Percentiles rank a stretch among this genome's conserved stretches.
These are phyloP conservation scores for Geotrichum aggregatum DNA, from an alignment of 1,139 yeast genomes.

Conservation along the genomic window DNA sequence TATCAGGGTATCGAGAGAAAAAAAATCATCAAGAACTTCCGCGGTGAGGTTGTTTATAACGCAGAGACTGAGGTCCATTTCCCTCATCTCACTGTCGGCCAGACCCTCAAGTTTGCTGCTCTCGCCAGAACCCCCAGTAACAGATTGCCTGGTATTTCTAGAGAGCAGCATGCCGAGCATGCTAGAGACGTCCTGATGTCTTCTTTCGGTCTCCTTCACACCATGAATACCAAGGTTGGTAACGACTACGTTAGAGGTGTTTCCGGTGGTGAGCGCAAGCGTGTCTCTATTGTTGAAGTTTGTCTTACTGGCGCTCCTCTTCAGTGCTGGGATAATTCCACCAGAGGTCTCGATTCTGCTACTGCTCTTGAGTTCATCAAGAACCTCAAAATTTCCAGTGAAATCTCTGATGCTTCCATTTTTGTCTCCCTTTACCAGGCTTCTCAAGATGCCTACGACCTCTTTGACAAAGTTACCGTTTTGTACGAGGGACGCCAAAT, in stretches of 20 bases:
- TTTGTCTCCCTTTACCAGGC: conserved; percentile 81
- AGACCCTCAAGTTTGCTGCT: conserved; percentile 65
- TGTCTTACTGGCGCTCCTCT: conserved; percentile 57
- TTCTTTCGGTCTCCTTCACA: conserved; percentile 63
- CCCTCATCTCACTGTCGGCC: conserved; percentile 69
- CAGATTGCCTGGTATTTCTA: conserved; percentile 55
- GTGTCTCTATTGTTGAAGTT: conserved; percentile 74
- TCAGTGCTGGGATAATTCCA: conserved; percentile 73
- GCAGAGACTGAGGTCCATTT: conserved; percentile 71
- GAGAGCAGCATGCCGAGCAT: conserved; percentile 57
- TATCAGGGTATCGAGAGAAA: conserved; percentile 38
- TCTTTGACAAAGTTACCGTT: conserved; percentile 69
- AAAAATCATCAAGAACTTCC: conserved; percentile 49
- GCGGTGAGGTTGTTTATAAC: conserved; percentile 69
- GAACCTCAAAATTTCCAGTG: conserved; percentile 62
- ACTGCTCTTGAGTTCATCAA: conserved; percentile 72
- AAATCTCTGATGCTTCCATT: conserved; percentile 55
- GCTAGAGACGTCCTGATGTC: conserved; percentile 68
- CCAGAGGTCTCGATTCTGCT: conserved; percentile 72
- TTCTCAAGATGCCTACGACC: conserved; percentile 69
- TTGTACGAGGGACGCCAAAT: conserved; percentile 76
- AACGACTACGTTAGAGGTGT: conserved; percentile 72
- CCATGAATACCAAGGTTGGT: conserved; percentile 67
- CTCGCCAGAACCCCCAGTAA: conserved; percentile 61
- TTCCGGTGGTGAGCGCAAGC: conserved; percentile 81